phyloP scores from a whole-genome alignment of 148 eudicot genomes.

The Rhododendron ovatum region DNA sequence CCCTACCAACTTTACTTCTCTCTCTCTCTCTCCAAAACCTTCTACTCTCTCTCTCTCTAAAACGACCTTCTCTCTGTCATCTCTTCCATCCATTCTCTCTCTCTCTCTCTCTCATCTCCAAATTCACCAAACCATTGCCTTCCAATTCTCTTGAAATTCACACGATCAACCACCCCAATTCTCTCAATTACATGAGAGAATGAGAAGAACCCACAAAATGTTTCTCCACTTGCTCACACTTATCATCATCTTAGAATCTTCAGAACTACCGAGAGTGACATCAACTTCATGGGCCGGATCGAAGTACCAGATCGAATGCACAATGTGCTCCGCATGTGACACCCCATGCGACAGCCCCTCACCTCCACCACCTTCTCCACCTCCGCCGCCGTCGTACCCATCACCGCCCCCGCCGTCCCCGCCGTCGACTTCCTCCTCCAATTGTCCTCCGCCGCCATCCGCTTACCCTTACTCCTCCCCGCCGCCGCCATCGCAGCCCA shows the following conservation, averaged over 20 bases:
- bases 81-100: neutral
- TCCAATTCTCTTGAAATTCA: neutral
- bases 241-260: neutral
- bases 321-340: constrained; percentile 56
- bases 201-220: neutral
- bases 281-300: constrained; percentile 40
- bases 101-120: neutral
- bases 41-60: neutral
- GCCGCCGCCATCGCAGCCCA: constrained; percentile 8
- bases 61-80: too few relatives aligned
- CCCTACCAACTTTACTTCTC: neutral
- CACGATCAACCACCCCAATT: neutral
- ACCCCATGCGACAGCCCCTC: constrained; percentile 21
- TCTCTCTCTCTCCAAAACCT: neutral
- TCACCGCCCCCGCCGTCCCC: constrained; percentile 6
- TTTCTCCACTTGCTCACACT: neutral
- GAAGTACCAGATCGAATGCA: constrained; percentile 54
- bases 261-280: neutral
- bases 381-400: constrained; percentile 24
- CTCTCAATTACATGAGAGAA: neutral
- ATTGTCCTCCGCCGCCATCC: constrained; percentile 43
- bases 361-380: constrained; percentile 18
- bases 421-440: constrained; percentile 6
- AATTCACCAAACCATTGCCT: neutral
- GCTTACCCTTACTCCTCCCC: constrained; percentile 6